Base-by-base conservation (phyloP, 1,284 basidiomycete species). In the Leucoagaricus sp. region DNA sequence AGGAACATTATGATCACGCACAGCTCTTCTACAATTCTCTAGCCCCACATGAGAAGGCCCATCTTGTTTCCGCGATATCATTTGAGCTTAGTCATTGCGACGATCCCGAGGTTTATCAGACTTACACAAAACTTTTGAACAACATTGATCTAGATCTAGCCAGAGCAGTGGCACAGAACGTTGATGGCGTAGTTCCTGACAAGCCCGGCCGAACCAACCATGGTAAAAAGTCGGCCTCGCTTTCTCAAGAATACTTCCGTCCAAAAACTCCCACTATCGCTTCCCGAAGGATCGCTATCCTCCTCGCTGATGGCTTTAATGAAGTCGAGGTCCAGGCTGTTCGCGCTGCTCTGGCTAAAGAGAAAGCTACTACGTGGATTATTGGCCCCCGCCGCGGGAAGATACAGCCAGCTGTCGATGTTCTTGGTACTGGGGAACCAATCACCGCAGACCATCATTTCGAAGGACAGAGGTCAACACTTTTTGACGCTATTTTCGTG, bases 21-120 rank as follows among this genome's bases (percentile, higher is more conserved):
- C 83, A 92, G 62, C 77, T 93, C 17, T 92, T 91, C 75, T 87
- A 83, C 73, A 94, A 94, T 74, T 93, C 90, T 13, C 78, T 94
- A 55, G 66, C 79, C 1, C 64, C 75, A 0, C 66, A 82, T 54
- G 92, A 94, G 75, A 84, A 87, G 71, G 61, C 72, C 6, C 91
- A 94, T 68, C 75, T 92, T 38, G 72, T 82, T 49, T 65, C 69
- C 4, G 91, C 89, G 1, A 77, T 91, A 58, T 82, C 84, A 10
- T 94, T 94, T 69, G 92, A 93, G 70, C 78, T 94, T 36, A 83
- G 82, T 53, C 89, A 93, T 64, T 91, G 89, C 70, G 84, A 89
- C 58, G 90, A 93, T 60, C 80, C 83, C 0, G 69, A 76, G 3
- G 88, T 94, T 1, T 89, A 87, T 67, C 75, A 84, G 67, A 76